phyloP scores from a whole-genome alignment of 1,284 basidiomycete species.

The Ceratobasidium sp. region DNA sequence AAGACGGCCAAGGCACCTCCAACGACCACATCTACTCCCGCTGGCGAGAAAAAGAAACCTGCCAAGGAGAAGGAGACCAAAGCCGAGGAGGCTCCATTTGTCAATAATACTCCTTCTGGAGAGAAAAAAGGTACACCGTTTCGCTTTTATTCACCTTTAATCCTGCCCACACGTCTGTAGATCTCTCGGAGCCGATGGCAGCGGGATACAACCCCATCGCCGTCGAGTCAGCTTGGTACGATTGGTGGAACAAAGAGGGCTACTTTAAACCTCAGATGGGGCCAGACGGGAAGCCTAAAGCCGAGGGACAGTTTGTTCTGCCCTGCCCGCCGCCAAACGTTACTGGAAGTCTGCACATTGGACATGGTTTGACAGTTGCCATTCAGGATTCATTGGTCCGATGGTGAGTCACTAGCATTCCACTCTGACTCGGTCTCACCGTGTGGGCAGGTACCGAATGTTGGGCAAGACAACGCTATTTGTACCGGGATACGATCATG shows the following conservation, averaged over 20 bases:
- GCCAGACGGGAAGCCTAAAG: conserved; percentile 68
- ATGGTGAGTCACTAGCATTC: conserved; percentile 69
- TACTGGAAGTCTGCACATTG: conserved; percentile 96
- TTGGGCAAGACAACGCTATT: conserved; percentile 92
- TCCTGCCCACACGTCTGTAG: conserved; percentile 60
- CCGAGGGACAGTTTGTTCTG: conserved; percentile 83
- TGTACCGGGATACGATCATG: conserved; percentile 97
- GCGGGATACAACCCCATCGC: conserved; percentile 94
- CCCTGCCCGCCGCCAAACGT: conserved; percentile 98
- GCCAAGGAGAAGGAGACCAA: conserved; percentile 59
- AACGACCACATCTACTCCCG: conserved; percentile 61
- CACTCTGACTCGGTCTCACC: conserved; percentile 18
- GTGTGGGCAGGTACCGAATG: conserved; percentile 87
- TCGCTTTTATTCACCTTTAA: background rate
- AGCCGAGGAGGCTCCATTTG: conserved; percentile 77
- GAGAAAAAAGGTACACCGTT: conserved; percentile 84
- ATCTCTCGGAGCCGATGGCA: conserved; percentile 89
- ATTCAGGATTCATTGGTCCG: conserved; percentile 92
- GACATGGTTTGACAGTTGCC: conserved; percentile 93
- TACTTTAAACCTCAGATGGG: conserved; percentile 89
- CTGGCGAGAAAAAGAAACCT: conserved; percentile 76
- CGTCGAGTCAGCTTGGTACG: conserved; percentile 97
- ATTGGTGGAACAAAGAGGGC: conserved; percentile 95
- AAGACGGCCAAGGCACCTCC: conserved; percentile 70
- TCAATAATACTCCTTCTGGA: conserved; percentile 88